These are phyloP conservation scores for Globisporangium emineosum DNA, from an alignment of 352 stramenopile genomes.

Conservation along the genomic window DNA sequence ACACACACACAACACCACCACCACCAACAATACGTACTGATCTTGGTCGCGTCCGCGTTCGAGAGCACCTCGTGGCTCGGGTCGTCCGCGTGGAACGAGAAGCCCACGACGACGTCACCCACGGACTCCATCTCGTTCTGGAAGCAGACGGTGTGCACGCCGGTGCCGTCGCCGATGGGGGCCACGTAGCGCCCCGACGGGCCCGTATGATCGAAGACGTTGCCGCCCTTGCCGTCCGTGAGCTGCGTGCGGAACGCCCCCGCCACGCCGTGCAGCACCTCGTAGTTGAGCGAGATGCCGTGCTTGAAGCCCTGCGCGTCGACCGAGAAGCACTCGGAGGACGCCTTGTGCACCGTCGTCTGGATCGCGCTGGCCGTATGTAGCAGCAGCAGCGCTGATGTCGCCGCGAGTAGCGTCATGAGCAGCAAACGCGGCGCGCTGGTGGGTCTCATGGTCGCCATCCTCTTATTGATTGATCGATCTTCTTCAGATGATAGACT, in stretches of 20 bases:
- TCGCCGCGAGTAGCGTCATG: slow-evolving; percentile 21
- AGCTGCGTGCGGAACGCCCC: slow-evolving; percentile 70
- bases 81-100: slow-evolving; percentile 86
- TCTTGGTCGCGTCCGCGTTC: slow-evolving; percentile 85
- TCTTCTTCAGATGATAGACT: not conserved
- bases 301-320: slow-evolving; percentile 72
- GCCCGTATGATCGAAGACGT: slow-evolving; percentile 56
- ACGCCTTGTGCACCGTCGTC: slow-evolving; percentile 36
- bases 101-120: slow-evolving; percentile 74
- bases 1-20: not conserved
- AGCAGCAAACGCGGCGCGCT: not conserved
- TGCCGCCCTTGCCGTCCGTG: slow-evolving; percentile 49
- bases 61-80: slow-evolving; percentile 83
- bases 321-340: slow-evolving; percentile 70
- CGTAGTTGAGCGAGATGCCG: slow-evolving; percentile 86
- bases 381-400: slow-evolving; percentile 15
- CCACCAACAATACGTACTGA: slow-evolving; percentile 69
- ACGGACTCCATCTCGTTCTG: slow-evolving; percentile 54
- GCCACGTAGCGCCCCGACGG: slow-evolving; percentile 52
- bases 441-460: not conserved
- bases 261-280: slow-evolving; percentile 67
- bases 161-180: slow-evolving; percentile 47
- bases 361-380: slow-evolving; percentile 34
- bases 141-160: slow-evolving; percentile 73
- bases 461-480: not conserved